phyloP scores from a whole-genome alignment of 352 stramenopile genomes.

The Phytophthora constricta region DNA sequence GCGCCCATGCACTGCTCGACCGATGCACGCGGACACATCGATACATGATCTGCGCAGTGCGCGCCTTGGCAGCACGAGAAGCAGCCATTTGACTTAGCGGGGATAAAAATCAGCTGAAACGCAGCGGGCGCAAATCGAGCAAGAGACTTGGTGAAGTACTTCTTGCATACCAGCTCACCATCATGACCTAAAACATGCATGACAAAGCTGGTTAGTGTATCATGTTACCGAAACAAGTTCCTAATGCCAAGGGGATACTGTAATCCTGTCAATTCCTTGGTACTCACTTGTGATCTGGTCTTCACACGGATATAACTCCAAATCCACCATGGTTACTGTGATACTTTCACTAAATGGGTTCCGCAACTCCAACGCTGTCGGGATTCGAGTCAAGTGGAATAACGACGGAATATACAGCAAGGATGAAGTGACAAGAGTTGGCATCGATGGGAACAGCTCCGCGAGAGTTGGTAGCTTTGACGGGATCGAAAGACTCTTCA shows the following conservation, averaged over 20 bases:
- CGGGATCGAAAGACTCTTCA: conserved; percentile 60
- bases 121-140: conserved; percentile 68
- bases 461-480: conserved; percentile 63
- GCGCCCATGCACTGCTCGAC: conserved; percentile 73
- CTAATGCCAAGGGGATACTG: background rate
- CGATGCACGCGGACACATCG: conserved; percentile 65
- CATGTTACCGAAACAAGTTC: background rate
- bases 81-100: conserved; percentile 65
- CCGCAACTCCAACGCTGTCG: conserved; percentile 73
- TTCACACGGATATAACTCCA: conserved; percentile 82
- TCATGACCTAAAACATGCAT: conserved; percentile 34
- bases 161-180: conserved; percentile 61
- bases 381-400: conserved; percentile 71
- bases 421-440: conserved; percentile 79
- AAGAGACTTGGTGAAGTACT: conserved; percentile 71
- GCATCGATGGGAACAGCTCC: conserved; percentile 70
- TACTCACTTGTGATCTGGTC: conserved; percentile 59
- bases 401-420: conserved; percentile 79
- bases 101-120: conserved; percentile 79
- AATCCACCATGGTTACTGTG: conserved; percentile 65
- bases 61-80: conserved; percentile 81
- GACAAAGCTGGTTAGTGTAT: background rate
- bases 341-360: conserved; percentile 87
- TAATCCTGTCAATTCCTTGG: background rate
- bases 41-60: conserved; percentile 55